Conservation (phyloP, 345 rosid species). For the Eucalyptus camaldulensis region DNA sequence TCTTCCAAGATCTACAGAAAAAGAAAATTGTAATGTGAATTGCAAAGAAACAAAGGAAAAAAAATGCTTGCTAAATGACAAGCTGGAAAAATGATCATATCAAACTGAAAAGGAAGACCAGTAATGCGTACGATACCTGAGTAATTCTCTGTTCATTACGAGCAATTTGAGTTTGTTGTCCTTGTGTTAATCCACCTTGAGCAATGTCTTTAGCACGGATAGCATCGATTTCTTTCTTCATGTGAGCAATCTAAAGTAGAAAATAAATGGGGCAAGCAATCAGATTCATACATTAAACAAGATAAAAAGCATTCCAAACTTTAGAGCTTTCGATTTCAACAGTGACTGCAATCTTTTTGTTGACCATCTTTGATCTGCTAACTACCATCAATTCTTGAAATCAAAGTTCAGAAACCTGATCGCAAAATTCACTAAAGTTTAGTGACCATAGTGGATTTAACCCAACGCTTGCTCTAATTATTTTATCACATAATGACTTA, state of each 20-base stretch:
- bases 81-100: background rate
- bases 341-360: background rate
- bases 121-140: conserved; percentile 27
- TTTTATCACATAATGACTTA: background rate
- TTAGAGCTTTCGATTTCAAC: background rate
- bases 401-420: background rate
- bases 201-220: conserved; percentile 91
- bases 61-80: background rate
- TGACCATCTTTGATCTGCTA: background rate
- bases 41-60: background rate
- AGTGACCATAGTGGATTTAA: background rate
- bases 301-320: background rate
- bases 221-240: conserved; percentile 92
- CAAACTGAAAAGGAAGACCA: background rate
- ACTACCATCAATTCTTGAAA: background rate
- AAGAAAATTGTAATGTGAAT: background rate
- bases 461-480: background rate
- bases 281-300: background rate
- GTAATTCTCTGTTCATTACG: conserved; percentile 90
- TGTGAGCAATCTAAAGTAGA: conserved; percentile 64
- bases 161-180: conserved; percentile 98
- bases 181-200: conserved; percentile 97
- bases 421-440: background rate
- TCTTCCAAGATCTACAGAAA: conserved; percentile 70
- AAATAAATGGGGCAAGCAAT: background rate